Percentiles rank a stretch among this genome's conserved stretches.
phyloP scores from a whole-genome alignment of 1,139 yeast species.

The Scheffersomyces quercinus region DNA sequence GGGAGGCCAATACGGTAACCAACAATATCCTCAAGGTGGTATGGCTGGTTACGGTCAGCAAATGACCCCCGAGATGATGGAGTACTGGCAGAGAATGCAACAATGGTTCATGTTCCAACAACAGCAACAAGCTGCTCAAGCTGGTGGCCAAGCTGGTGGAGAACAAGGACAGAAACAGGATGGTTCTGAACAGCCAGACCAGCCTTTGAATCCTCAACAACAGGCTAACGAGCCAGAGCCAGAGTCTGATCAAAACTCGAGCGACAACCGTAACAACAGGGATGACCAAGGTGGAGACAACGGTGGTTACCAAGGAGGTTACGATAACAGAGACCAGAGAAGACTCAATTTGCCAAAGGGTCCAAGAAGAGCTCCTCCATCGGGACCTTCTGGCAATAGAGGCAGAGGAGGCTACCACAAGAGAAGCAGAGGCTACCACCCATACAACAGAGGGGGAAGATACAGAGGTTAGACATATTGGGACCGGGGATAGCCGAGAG shows the following conservation, averaged over 20 bases:
- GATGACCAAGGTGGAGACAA: constrained; percentile 6
- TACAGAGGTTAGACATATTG: too few species aligned
- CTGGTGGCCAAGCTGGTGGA: constrained; percentile 19
- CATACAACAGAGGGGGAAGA: constrained; percentile 14
- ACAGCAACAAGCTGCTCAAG: constrained; percentile 27
- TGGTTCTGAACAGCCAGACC: constrained; percentile 41
- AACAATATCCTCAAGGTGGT: constrained; percentile 25
- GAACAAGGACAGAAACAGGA: constrained; percentile 46
- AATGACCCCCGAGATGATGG: constrained; percentile 84
- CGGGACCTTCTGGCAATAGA: constrained; percentile 35
- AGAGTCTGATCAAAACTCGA: constrained; percentile 9
- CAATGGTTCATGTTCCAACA: constrained; percentile 69
- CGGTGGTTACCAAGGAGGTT: constrained; percentile 12
- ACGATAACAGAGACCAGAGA: constrained; percentile 24
- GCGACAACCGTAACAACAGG: constrained; percentile 17
- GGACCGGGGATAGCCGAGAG: too few species aligned
- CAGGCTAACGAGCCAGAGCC: constrained; percentile 27
- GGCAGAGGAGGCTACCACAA: constrained; percentile 22
- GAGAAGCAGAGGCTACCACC: constrained; percentile 29
- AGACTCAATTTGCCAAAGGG: constrained; percentile 44
- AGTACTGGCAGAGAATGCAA: constrained; percentile 85
- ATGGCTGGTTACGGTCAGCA: constrained; percentile 24
- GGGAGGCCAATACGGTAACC: constrained; percentile 39
- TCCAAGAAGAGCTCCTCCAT: constrained; percentile 43
- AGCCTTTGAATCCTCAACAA: constrained; percentile 58